Evolutionary conservation across 768 basidiomycete genomes (phyloP), one percentile per base, ranked within the genome.

Genomic region (Mycena belliarum): DNA sequence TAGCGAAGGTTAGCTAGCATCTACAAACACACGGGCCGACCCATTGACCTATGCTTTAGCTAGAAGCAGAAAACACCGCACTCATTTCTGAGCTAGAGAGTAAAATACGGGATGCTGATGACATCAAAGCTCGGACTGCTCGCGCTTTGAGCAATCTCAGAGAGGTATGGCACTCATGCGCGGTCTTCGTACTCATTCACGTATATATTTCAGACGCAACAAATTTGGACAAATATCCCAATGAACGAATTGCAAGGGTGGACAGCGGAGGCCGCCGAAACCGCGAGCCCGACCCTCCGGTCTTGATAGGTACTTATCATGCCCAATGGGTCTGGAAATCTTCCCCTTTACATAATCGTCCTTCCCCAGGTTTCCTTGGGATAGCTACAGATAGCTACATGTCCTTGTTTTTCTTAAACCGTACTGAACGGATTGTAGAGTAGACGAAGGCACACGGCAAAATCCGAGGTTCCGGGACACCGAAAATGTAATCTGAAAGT

Each of bases 141-240:
- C 74, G 78, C 46, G 69, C 87, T 15, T 70, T 91, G 46, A 76
- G 83, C 47, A 73, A 76, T 21, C 68, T 88, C 25, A 83, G 87
- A 42, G 66, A 76, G 55, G 90, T 87, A 55, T 41, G n/a, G n/a
- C 14, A 41, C 23, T 4, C 20, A 9, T 41, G 5, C 23, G 21
- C 14, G 40, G 23, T 41, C 20, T 41, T 12, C 3, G 37, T 38
- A 12, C 37, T 10, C 18, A 38, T n/a, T 38, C 18, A 38, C 37
- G 5, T 38, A 38, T n/a, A n/a, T 6, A 5, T n/a, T n/a, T n/a
- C 37, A 38, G 37, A 38, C 37, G 37, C 37, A 38, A n/a, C 18
- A 38, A 38, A n/a, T 10, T 38, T 38, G 37, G 37, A n/a, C 37
- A n/a, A n/a, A 18, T 6, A 38, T 38, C 20, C 4, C 37, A 18